Base-by-base conservation (phyloP, 805 yeast genomes). In the Hermanozyma aechmeae region DNA sequence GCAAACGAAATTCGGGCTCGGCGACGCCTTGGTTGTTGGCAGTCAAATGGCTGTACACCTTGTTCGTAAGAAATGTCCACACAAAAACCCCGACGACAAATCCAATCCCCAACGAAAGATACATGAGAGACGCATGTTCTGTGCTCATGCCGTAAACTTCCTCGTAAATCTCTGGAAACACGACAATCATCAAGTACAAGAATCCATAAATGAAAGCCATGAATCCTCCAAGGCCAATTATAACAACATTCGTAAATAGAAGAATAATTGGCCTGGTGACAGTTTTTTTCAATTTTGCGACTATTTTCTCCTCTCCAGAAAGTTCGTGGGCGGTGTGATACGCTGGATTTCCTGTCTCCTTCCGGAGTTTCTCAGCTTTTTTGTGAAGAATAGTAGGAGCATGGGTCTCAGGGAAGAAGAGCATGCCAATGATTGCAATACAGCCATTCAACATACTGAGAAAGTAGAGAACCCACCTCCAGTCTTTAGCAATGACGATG, bases 121-220 rank as follows among this genome's bases (percentile, higher is more conserved):
- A 60, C 65, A 60, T 59, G 13, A 60, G 45, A 3, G 65, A 61
- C 9, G 54, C 40, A 5, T 48, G 42, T 9, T 51, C 48, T 14
- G 46, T 50, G n/a, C 40, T 34, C 33, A 53, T 58, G 1, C 61
- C 62, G 33, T 60, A 60, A 5, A 41, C 38, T 2, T 46, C 40
- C 12, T 42, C 32, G 32, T 44, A 60, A 2, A 60, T 53, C 7
- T 43, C 32, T 3, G 64, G 66, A 35, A 57, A 59, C 2, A 65
- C 53, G 7, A 57, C 57, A 25, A 60, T 49, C 63, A 60, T 56
- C 33, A 59, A 38, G 37, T 60, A 60, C 54, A 60, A 48, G 33
- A 59, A 57, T n/a, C 63, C 64, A 33, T 60, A 59, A 8, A 53
- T 50, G 38, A 60, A 55, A 2, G 65, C 65, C 62, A 60, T 55